Percentiles rank a stretch among this genome's conserved stretches.
Conservation (phyloP, 2,329 filamentous ascomycete species). For the Diaporthe ilicicola region DNA sequence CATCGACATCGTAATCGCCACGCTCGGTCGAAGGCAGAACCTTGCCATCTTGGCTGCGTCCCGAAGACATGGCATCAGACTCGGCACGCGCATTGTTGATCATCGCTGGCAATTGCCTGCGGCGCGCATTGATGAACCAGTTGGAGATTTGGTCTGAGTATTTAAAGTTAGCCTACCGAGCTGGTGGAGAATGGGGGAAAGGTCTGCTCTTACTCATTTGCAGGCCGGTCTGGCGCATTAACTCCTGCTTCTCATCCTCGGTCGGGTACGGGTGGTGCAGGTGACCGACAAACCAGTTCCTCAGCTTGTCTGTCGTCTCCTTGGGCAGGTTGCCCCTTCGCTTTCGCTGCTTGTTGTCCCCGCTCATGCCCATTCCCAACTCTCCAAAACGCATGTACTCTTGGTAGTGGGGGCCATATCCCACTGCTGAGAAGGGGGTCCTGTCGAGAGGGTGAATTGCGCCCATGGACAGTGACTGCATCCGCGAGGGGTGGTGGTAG, state of each 20-base stretch:
- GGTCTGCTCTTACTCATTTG: constrained; percentile 72
- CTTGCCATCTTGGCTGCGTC: constrained; percentile 47
- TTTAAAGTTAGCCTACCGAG: constrained; percentile 18
- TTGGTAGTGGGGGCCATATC: constrained; percentile 51
- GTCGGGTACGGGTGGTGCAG: constrained; percentile 84
- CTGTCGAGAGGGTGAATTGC: constrained; percentile 53
- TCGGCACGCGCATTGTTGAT: constrained; percentile 64
- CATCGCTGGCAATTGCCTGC: constrained; percentile 70
- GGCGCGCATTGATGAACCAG: constrained; percentile 82
- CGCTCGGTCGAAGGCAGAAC: constrained; percentile 50
- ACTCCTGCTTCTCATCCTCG: constrained; percentile 85
- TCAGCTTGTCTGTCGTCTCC: constrained; percentile 82
- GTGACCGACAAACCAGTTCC: constrained; percentile 82
- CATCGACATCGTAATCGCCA: constrained; percentile 47
- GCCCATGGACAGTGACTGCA: constrained; percentile 56
- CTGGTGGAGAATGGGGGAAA: constrained; percentile 20
- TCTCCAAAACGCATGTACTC: constrained; percentile 54
- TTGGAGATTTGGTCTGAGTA: constrained; percentile 74
- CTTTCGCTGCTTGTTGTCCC: constrained; percentile 63
- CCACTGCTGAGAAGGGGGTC: constrained; percentile 51
- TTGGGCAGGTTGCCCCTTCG: constrained; percentile 90
- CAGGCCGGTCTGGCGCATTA: constrained; percentile 79
- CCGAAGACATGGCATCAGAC: constrained; percentile 54
- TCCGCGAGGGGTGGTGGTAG: constrained; percentile 54
- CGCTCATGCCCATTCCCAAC: constrained; percentile 46